phyloP scores from a whole-genome alignment of 108 stramenopile genomes.

The Stephanodiscus minutulus region DNA sequence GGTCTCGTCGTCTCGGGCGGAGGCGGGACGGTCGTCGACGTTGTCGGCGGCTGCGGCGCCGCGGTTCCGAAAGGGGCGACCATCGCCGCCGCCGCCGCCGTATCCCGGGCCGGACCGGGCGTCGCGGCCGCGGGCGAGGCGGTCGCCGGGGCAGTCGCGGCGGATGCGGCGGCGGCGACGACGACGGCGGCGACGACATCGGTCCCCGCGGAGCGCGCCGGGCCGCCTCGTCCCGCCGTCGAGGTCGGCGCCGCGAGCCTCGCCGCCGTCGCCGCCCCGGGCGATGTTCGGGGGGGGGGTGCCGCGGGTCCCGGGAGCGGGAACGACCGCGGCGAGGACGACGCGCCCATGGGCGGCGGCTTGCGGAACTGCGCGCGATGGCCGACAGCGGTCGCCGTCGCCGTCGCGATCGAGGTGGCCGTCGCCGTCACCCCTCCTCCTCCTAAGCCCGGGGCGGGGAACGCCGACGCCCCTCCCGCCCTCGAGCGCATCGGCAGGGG shows the following conservation, averaged over 20 bases:
- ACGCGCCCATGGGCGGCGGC: conserved; percentile 14
- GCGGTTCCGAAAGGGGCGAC: too few relatives aligned
- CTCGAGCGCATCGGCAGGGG: not conserved
- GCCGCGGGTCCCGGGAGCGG: conserved; percentile 5
- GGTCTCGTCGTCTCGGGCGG: not conserved
- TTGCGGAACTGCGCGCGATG: conserved; percentile 10
- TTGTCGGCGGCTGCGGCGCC: not conserved
- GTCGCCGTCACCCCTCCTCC: not conserved
- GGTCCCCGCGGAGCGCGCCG: not conserved
- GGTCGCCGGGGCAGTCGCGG: not conserved
- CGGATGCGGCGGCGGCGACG: not conserved
- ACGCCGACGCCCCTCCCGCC: not conserved
- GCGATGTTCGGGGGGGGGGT: not conserved
- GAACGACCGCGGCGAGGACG: conserved; percentile 14
- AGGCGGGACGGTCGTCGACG: not conserved
- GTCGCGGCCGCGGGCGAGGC: not conserved
- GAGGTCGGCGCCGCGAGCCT: not conserved
- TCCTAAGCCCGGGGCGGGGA: too few relatives aligned
- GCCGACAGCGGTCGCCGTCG: not conserved
- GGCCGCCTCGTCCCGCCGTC: not conserved
- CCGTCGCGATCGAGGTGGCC: too few relatives aligned
- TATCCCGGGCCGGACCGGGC: not conserved
- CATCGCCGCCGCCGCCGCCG: not conserved
- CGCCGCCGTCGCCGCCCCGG: not conserved
- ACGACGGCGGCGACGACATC: not conserved